Evolutionary conservation across 805 yeast species (phyloP), one percentile per base, ranked within the genome.

Genomic region (Wickerhamomyces bovis): DNA sequence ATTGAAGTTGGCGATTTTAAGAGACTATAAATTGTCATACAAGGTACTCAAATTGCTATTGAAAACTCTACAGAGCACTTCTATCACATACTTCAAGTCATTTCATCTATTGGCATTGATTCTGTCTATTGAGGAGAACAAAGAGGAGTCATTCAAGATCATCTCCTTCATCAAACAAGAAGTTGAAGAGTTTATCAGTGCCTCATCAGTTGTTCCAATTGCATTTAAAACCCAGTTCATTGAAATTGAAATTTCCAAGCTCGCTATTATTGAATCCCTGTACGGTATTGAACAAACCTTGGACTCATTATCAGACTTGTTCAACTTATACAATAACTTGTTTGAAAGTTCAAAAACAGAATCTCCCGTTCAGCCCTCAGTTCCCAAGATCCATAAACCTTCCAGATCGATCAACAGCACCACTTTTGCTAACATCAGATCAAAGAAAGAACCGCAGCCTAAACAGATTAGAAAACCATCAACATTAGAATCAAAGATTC

Each of bases 211-310:
- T 15, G 7, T 50, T 9, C 11, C 47, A 3, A 21, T 41, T 0
- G 6, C 19, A 1, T 46, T 47, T 33, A 53, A 53, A 22, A 54
- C 28, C 42, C 42, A 75, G 47, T 73, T 81, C 46, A 59, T 82
- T 44, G 86, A 87, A 59, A 71, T 89, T 60, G 85, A 85, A 55
- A 71, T 85, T 64, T 83, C 96, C 0, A 87, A 84, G 55, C 66
- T 89, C 33, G 80, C 87, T 1, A 68, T 88, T n/a, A 66, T 80
- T 44, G 89, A 85, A 56, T 72, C 78, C 6, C 67, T 77, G 4
- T 71, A 76, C 47, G 92, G 89, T 7, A 64, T 73, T 1, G 68
- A 72, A 25, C 76, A 76, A 39, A 79, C 89, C 0, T 61, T 87
- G 49, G 87, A 82, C 38, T 69, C 72, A 43, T 60, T 89, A n/a